These are phyloP conservation scores for Phyllosticta citriasiana DNA, from an alignment of 2,329 filamentous ascomycete genomes.

Conservation along the genomic window DNA sequence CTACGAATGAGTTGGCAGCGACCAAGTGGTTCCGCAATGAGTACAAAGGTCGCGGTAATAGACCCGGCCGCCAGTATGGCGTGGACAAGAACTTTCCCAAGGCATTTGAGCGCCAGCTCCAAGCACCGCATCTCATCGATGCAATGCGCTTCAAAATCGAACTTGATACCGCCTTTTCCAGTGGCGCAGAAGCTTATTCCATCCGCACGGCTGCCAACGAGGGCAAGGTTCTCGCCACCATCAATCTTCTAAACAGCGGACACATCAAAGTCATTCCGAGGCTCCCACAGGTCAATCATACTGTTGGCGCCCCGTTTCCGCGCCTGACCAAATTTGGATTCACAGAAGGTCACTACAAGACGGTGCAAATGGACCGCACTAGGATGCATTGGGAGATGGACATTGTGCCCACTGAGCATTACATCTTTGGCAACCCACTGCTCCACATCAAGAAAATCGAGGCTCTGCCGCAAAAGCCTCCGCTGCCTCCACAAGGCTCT, in stretches of 20 bases:
- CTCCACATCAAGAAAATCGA: slow-evolving; percentile 20
- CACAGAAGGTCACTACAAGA: slow-evolving; percentile 60
- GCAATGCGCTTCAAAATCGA: slow-evolving; percentile 50
- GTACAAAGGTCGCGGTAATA: slow-evolving; percentile 44
- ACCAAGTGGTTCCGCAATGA: slow-evolving; percentile 49
- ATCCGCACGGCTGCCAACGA: slow-evolving; percentile 51
- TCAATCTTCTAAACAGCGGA: slow-evolving; percentile 53
- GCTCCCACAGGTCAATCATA: slow-evolving; percentile 46
- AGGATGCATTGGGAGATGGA: slow-evolving; percentile 56
- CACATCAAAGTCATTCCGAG: slow-evolving; percentile 45
- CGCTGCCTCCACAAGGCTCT: slow-evolving; percentile 18
- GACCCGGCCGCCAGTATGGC: slow-evolving; percentile 52
- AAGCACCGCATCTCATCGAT: slow-evolving; percentile 28
- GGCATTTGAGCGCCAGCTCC: slow-evolving; percentile 41
- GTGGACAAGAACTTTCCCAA: slow-evolving; percentile 51
- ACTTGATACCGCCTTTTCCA: slow-evolving; percentile 46
- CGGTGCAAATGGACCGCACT: slow-evolving; percentile 55
- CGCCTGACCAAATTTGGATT: slow-evolving; percentile 54
- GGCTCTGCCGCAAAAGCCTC: slow-evolving; percentile 18
- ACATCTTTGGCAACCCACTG: slow-evolving; percentile 46
- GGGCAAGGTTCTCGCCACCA: slow-evolving; percentile 55
- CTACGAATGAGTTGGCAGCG: slow-evolving; percentile 46
- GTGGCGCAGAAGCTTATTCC: slow-evolving; percentile 12
- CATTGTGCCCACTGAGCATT: slow-evolving; percentile 47
- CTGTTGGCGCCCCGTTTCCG: slow-evolving; percentile 30